Evolutionary conservation across 2,329 filamentous ascomycete species (phyloP).

Genomic region (Cytospora chrysosperma): DNA sequence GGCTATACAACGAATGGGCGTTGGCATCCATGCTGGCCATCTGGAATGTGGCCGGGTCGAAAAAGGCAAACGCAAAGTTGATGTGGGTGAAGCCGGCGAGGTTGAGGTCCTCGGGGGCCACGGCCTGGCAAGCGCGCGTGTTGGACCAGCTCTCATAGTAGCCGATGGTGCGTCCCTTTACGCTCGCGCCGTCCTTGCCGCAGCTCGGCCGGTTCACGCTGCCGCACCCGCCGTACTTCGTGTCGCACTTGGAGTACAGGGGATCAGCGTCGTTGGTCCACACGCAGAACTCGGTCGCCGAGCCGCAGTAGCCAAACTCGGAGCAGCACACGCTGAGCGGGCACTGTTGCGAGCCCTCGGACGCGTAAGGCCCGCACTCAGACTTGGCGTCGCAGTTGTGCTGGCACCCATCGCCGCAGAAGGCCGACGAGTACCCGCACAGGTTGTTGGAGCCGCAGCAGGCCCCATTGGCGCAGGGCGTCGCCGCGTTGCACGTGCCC

Average conservation of each 20-base stretch:
- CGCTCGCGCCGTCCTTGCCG: constrained; percentile 1
- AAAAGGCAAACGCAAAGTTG: constrained; percentile 36
- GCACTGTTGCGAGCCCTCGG: constrained; percentile 26
- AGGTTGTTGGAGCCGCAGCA: constrained; percentile 1
- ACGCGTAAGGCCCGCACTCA: constrained; percentile 24
- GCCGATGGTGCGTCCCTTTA: constrained; percentile 24
- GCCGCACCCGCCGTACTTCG: neutral
- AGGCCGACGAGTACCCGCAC: neutral
- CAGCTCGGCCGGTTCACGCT: constrained; percentile 21
- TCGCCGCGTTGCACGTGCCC: neutral
- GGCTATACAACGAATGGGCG: constrained; percentile 27
- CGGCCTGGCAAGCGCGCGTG: constrained; percentile 21
- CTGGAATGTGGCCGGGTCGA: constrained; percentile 33
- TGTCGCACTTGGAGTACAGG: neutral
- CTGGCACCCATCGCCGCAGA: no score
- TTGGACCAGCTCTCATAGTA: constrained; percentile 32
- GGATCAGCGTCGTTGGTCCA: no score
- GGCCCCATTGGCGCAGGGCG: neutral
- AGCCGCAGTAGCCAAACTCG: constrained; percentile 26
- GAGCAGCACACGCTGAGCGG: constrained; percentile 32
- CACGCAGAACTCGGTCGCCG: neutral
- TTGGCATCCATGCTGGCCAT: constrained; percentile 21
- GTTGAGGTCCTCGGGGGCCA: constrained; percentile 31
- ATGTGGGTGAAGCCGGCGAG: constrained; percentile 33
- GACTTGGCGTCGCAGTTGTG: constrained; percentile 4